phyloP scores from a whole-genome alignment of 192 early-diverging fungal genomes.

The Phycomyces nitens region DNA sequence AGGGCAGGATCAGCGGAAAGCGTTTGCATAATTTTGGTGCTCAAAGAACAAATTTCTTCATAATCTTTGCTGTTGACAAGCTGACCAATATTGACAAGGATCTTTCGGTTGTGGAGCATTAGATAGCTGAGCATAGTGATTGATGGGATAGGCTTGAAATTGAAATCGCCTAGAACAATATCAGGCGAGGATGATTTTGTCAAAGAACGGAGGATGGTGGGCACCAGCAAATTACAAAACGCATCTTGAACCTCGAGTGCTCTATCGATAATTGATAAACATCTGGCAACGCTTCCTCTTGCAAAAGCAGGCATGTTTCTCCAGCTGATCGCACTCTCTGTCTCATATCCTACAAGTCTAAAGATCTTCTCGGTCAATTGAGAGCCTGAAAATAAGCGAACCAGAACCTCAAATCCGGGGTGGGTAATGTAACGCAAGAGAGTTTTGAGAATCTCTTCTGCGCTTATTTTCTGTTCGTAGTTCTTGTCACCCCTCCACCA shows the following conservation, averaged over 20 bases:
- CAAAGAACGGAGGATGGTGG: conserved; percentile 48
- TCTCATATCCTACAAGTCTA: conserved; percentile 56
- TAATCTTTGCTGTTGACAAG: conserved; percentile 63
- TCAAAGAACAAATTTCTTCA: conserved; percentile 72
- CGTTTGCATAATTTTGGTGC: conserved; percentile 69
- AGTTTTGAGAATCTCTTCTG: not conserved
- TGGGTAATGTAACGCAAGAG: conserved; percentile 43
- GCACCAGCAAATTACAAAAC: conserved; percentile 64
- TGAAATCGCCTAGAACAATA: conserved; percentile 32
- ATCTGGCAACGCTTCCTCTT: conserved; percentile 34
- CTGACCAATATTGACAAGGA: conserved; percentile 69
- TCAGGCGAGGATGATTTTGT: conserved; percentile 24
- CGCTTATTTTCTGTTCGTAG: not conserved
- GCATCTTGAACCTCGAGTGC: conserved; percentile 68
- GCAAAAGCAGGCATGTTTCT: conserved; percentile 27
- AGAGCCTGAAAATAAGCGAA: conserved; percentile 71
- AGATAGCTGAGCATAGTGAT: conserved; percentile 78
- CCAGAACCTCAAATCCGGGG: conserved; percentile 83
- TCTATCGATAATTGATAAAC: conserved; percentile 61
- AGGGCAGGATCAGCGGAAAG: conserved; percentile 76
- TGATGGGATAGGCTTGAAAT: conserved; percentile 42
- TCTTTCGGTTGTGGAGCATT: conserved; percentile 61
- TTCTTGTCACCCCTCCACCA: conserved; percentile 7
- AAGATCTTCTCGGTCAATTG: conserved; percentile 69
- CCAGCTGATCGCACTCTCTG: conserved; percentile 57